These are phyloP conservation scores for Auriscalpium microsporum DNA, from an alignment of 768 basidiomycete genomes.

Conservation along the genomic window DNA sequence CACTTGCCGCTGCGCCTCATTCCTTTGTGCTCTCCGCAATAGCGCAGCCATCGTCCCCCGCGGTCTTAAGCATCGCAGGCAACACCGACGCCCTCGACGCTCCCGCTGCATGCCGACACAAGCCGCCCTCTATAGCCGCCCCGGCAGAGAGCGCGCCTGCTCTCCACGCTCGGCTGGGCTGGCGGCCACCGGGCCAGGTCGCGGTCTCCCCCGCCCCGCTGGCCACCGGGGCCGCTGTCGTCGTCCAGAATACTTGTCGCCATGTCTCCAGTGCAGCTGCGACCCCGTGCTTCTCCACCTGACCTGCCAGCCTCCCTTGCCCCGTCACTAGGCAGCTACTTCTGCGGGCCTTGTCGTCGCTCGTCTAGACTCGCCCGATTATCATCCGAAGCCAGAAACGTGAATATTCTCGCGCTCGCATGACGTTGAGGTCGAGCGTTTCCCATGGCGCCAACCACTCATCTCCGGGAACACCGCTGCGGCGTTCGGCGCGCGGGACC, in stretches of 20 bases:
- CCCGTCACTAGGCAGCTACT: not conserved
- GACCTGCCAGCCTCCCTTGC: not conserved
- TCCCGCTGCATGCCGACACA: too few relatives aligned
- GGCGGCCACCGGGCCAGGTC: too few relatives aligned
- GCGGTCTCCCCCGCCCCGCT: too few relatives aligned
- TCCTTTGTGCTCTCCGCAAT: too few relatives aligned
- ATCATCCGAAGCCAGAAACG: not conserved
- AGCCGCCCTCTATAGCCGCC: too few relatives aligned
- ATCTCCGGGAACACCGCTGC: not conserved
- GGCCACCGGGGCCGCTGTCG: too few relatives aligned
- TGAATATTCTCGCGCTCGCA: not conserved
- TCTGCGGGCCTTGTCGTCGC: too few relatives aligned
- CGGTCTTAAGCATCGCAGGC: not conserved
- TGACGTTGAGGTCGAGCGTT: not conserved
- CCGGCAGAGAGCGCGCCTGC: too few relatives aligned
- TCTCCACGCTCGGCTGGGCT: too few relatives aligned
- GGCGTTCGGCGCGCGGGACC: not conserved
- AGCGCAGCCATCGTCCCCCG: not conserved
- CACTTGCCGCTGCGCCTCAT: too few relatives aligned
- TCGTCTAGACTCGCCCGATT: not conserved
- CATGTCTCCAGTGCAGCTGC: not conserved
- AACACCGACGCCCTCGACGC: too few relatives aligned
- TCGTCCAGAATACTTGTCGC: too few relatives aligned
- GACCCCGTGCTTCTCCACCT: not conserved
- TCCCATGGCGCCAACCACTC: not conserved